Evolutionary conservation across 192 early-diverging fungal genomes (phyloP).

Genomic region (Coemansia sp.): DNA sequence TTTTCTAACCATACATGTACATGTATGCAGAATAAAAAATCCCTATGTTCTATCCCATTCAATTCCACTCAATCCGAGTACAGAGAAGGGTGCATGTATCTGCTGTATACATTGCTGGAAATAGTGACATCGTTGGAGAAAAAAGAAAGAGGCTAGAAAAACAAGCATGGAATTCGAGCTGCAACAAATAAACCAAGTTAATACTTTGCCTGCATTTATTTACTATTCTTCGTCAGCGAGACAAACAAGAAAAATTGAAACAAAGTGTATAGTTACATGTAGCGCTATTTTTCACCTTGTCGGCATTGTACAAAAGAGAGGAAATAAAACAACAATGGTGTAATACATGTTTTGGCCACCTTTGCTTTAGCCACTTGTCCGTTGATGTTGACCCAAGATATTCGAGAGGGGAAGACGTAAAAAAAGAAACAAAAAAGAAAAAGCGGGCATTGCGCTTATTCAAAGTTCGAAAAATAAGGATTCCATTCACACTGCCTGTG

Average conservation of each 20-base stretch:
- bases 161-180: neutral
- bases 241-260: neutral
- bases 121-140: neutral
- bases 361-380: constrained; percentile 8
- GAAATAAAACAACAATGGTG: constrained; percentile 4
- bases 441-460: neutral
- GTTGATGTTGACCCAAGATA: neutral
- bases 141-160: neutral
- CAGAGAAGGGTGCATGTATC: neutral
- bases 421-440: neutral
- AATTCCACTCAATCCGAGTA: neutral
- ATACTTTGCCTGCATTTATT: neutral
- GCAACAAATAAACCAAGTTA: neutral
- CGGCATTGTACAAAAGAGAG: constrained; percentile 2
- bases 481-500: neutral
- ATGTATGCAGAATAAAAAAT: neutral
- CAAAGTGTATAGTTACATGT: constrained; percentile 6
- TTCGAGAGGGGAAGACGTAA: neutral
- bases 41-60: neutral
- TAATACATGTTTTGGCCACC: constrained; percentile 4
- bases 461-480: neutral
- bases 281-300: neutral
- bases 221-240: neutral
- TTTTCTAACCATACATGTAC: constrained; percentile 4
- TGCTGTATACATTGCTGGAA: neutral